Evolutionary conservation across 148 eudicot genomes (phyloP).

Genomic region (Rhododendron vialii): DNA sequence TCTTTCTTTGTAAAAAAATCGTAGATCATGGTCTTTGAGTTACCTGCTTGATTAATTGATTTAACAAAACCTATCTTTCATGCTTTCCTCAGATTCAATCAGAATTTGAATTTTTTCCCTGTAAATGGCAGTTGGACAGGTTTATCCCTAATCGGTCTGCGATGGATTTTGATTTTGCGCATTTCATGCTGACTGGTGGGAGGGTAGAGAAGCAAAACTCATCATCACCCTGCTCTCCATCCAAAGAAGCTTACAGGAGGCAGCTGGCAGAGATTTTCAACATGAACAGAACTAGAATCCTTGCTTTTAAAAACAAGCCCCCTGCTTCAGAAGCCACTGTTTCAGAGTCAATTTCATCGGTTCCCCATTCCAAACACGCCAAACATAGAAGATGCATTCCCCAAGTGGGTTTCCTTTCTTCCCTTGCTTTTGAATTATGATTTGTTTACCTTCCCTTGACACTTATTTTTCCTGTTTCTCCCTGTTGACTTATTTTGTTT

Average conservation of each 20-base stretch:
- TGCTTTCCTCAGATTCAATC: neutral
- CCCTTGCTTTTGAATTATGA: neutral
- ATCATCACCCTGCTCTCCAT: constrained; percentile 21
- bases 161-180: constrained; percentile 42
- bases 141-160: constrained; percentile 50
- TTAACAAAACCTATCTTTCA: neutral
- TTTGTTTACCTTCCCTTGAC: neutral
- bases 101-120: neutral
- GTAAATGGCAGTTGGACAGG: constrained; percentile 35
- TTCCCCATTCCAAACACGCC: constrained; percentile 13
- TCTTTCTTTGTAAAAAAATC: too few relatives aligned
- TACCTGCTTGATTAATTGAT: neutral
- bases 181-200: constrained; percentile 42
- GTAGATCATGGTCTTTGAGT: too few relatives aligned
- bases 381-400: constrained; percentile 35
- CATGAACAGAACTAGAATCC: constrained; percentile 43
- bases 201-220: constrained; percentile 26
- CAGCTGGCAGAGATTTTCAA: constrained; percentile 34
- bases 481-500: neutral
- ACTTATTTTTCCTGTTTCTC: neutral
- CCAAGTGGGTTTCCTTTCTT: constrained; percentile 21
- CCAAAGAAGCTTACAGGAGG: constrained; percentile 37
- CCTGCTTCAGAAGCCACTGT: constrained; percentile 16
- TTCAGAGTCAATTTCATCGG: constrained; percentile 13
- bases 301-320: constrained; percentile 40